Conservation (phyloP, 73 alveolate genomes). For the Stentor roeselii region DNA sequence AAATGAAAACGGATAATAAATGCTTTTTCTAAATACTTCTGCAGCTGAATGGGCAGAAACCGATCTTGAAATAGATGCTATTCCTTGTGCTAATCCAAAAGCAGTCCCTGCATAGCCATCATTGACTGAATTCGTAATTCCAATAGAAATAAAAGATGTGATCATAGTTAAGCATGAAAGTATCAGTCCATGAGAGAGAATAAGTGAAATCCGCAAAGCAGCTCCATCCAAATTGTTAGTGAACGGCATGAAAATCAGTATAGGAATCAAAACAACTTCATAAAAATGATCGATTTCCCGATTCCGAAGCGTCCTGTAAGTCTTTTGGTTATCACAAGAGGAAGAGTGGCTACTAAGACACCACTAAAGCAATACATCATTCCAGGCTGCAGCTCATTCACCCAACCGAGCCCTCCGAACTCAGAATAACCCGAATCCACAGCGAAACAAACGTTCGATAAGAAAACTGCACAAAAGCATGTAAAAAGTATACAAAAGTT, state of each 20-base stretch:
- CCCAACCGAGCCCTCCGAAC: constrained; percentile 1
- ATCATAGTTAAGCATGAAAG: not conserved
- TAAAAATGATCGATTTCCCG: not conserved
- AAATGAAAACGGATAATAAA: not conserved
- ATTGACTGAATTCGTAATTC: not conserved
- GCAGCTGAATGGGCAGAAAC: not conserved
- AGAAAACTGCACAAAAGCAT: not conserved
- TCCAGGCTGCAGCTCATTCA: not conserved
- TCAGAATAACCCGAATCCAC: not conserved
- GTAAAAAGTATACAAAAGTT: not conserved
- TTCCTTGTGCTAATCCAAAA: not conserved
- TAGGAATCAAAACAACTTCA: not conserved
- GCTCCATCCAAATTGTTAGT: not conserved
- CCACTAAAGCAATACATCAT: not conserved
- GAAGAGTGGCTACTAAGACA: not conserved
- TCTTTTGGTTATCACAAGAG: not conserved
- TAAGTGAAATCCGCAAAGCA: not conserved
- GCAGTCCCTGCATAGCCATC: not conserved
- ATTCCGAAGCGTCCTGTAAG: not conserved
- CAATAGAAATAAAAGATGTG: not conserved
- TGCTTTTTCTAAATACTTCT: not conserved
- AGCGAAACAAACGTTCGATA: not conserved
- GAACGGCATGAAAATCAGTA: not conserved
- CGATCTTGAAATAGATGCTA: not conserved
- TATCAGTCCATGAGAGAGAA: not conserved